Base-by-base conservation (phyloP, 345 rosid species). In the Sisymbrium irio region DNA sequence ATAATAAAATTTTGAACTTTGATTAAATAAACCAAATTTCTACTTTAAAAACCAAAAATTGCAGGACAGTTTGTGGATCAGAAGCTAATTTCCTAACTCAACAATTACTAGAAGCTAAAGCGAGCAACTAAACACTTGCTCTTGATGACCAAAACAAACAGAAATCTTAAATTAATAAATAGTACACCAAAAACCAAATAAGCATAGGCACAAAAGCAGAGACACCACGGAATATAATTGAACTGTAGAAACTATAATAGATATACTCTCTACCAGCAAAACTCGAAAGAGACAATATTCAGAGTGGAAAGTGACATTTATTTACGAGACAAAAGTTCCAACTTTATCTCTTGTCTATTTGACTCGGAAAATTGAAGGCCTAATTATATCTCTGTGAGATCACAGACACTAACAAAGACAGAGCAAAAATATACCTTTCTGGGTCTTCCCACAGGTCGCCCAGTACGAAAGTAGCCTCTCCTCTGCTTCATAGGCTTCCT, bases 371-470 rank as follows among this genome's bases (percentile, higher is more conserved):
- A 51, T 19, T 53, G 36, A 20, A 41, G 58, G 30, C 49, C 12
- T 15, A 3, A 37, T 44, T 3, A 37, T 11, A 37, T 11, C 19
- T 22, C 32, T 19, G 11, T 49, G 13, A 35, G 40, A 41, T 39
- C 10, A 4, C 61, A 63, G 10, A 62, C 62, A 39, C 13, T 4
- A 36, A 25, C 14, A 58, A 53, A 50, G n/a, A 58, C 9, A 28
- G 47, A 57, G 35, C 4, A 35, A 50, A 22, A 9, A 0, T 32
- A 1, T 78, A 89, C 97, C 96, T 91, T 91, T 80, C 62, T 86
- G n/a, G 97, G 97, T 22, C 96, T 81, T 15, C 97, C 96, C 0
- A 82, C 81, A 1, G 89, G 85, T 74, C 75, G 82, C 11, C 91
- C 88, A 20, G 83, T 17, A 62, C 78, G 80, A 58, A 42, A 1